A percentile compares a stretch with the other conserved stretches of the same genome.
phyloP scores from a whole-genome alignment of 108 stramenopile species.

The Fragilaria radians region DNA sequence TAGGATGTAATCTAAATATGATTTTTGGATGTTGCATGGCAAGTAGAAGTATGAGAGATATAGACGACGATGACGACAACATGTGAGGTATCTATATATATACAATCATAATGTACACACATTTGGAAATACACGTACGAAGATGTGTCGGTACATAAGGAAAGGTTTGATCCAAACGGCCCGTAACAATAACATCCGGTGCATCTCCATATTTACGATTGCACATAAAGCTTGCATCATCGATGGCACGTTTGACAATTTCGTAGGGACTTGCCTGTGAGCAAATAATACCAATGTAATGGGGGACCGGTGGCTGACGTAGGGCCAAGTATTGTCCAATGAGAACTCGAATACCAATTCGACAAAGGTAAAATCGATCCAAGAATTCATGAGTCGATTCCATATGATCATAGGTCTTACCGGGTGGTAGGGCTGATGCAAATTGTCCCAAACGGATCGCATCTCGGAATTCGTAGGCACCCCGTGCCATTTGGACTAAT shows the following conservation, averaged over 20 bases:
- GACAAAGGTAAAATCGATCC: slow-evolving; percentile 94
- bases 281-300: slow-evolving; percentile 90
- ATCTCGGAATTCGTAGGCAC: slow-evolving; percentile 90
- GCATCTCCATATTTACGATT: slow-evolving; percentile 96
- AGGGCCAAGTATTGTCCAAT: slow-evolving; percentile 94
- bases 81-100: too few species aligned
- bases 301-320: slow-evolving; percentile 78
- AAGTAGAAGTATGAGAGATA: too few species aligned
- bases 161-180: slow-evolving; percentile 91
- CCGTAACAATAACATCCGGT: slow-evolving; percentile 96
- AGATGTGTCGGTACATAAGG: slow-evolving; percentile 89
- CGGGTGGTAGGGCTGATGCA: slow-evolving; percentile 10
- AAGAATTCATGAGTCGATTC: slow-evolving; percentile 88
- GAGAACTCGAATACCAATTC: slow-evolving; percentile 98
- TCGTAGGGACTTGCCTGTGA: slow-evolving; percentile 86
- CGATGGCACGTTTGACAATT: slow-evolving; percentile 92
- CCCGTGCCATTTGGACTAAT: slow-evolving; percentile 94
- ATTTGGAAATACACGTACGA: slow-evolving; percentile 28
- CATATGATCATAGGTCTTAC: slow-evolving; percentile 52
- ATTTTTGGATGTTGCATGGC: not conserved
- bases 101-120: not conserved
- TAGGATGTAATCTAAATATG: slow-evolving; percentile 81
- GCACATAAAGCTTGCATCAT: slow-evolving; percentile 97
- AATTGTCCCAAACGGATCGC: slow-evolving; percentile 36
- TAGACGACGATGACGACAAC: too few species aligned